Evolutionary conservation across 2,329 filamentous ascomycete species (phyloP), one percentile per base, ranked within the genome.

Genomic region (Microcyclosporella mali): DNA sequence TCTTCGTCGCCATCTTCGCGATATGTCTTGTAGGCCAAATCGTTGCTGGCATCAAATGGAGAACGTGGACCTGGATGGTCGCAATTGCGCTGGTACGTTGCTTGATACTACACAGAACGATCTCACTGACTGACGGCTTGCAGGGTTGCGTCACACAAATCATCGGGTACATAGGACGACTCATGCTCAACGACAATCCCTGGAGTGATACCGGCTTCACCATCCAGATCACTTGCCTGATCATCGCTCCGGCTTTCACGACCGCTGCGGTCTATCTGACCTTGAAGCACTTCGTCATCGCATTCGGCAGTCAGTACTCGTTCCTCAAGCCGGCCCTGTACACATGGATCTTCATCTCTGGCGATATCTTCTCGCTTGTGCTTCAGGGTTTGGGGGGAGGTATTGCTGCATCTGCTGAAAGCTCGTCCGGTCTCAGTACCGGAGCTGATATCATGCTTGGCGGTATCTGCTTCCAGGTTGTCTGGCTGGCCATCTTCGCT

Each of bases 381-480:
- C 70, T 84, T 0, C 81, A 84, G 57, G 74, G 74, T 3, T 66
- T 69, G 0, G 81, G 80, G 33, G 80, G 78, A n/a, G 44, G 15
- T 3, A 33, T 50, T n/a, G 27, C 33, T 6, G 33, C 41, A 15
- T 15, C 15, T 14, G 40, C 16, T 31, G 40, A 11, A 40, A 41
- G 4, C 37, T 41, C 33, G 41, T 64, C 4, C 57, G 58, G 12
- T 52, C 65, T 40, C 11, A 49, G 64, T 1, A 51, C 56, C 0
- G 81, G 78, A n/a, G 71, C 75, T 49, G 67, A 82, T 56, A 74
- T 83, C 63, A 81, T 80, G 72, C 70, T 84, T n/a, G 77, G 77
- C 3, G 81, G 81, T 25, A 71, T 84, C 0, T 60, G 70, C 14
- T 77, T 75, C 58, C 80, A 84, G 55, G 79, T 82, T 33, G 62